Conservation (phyloP, 2,329 filamentous ascomycete species). For the Ceratocystis huliohia region DNA sequence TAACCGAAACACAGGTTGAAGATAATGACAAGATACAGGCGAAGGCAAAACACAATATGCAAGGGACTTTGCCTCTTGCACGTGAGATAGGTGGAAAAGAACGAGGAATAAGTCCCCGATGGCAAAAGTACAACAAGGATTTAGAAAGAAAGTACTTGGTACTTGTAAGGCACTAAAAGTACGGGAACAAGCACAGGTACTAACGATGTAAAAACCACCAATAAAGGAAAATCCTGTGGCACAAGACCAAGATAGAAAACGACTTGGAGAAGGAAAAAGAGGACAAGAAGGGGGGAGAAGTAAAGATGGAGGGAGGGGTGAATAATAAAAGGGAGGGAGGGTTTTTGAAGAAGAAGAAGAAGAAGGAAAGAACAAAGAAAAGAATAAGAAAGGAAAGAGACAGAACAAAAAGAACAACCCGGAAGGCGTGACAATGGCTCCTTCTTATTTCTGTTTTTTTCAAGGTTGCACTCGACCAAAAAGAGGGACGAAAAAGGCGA, state of each 20-base stretch:
- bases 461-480: neutral
- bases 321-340: neutral
- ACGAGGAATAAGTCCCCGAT: too few species aligned
- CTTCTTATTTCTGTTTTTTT: neutral
- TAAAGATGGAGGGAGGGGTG: neutral
- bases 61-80: neutral
- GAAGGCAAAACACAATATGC: neutral
- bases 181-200: too few species aligned
- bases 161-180: too few species aligned
- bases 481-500: neutral
- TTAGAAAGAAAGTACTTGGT: too few species aligned
- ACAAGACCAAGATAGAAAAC: neutral
- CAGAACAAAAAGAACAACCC: neutral
- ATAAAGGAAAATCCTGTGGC: too few species aligned
- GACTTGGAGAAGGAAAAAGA: neutral
- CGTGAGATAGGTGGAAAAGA: too few species aligned
- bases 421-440: slow-evolving; percentile 1
- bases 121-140: too few species aligned
- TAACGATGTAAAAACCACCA: too few species aligned
- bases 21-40: neutral
- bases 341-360: neutral
- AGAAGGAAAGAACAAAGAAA: neutral
- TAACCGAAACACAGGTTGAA: neutral
- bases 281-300: neutral
- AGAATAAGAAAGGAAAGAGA: neutral